Evolutionary conservation across 495 filamentous ascomycete genomes (phyloP).

Genomic region (Aspergillus cavernicola): DNA sequence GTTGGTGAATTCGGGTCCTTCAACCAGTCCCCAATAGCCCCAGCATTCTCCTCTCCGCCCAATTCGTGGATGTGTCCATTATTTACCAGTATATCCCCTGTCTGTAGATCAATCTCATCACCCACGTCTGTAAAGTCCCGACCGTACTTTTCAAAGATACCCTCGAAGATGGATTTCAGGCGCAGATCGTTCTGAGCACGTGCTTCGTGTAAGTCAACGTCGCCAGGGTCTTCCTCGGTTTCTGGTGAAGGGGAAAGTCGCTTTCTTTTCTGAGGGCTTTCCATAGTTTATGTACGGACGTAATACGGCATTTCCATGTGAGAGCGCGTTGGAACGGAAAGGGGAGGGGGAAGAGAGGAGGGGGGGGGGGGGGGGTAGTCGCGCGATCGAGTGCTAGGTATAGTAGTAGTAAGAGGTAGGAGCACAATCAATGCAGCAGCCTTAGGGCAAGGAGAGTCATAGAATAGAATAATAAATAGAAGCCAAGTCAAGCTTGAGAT

Average conservation of each 20-base stretch:
- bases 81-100: slow-evolving; percentile 75
- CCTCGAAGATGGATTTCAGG: slow-evolving; percentile 77
- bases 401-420: too few species aligned
- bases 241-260: slow-evolving; percentile 44
- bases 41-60: slow-evolving; percentile 47
- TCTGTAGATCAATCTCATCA: slow-evolving; percentile 76
- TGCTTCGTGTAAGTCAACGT: slow-evolving; percentile 50
- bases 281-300: slow-evolving; percentile 39
- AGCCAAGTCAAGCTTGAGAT: neutral
- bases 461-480: neutral
- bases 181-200: slow-evolving; percentile 58
- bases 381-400: neutral
- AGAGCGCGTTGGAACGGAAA: neutral
- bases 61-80: slow-evolving; percentile 76
- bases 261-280: slow-evolving; percentile 55
- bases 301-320: neutral
- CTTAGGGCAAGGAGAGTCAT: neutral
- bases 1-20: slow-evolving; percentile 6
- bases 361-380: too few species aligned
- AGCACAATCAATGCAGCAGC: neutral
- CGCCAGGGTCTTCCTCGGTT: slow-evolving; percentile 33
- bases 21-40: slow-evolving; percentile 21
- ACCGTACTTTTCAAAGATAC: slow-evolving; percentile 84
- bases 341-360: too few species aligned
- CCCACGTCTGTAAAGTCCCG: slow-evolving; percentile 76